Evolutionary conservation across 495 filamentous ascomycete species (phyloP).

Genomic region (Cercophora scortea): DNA sequence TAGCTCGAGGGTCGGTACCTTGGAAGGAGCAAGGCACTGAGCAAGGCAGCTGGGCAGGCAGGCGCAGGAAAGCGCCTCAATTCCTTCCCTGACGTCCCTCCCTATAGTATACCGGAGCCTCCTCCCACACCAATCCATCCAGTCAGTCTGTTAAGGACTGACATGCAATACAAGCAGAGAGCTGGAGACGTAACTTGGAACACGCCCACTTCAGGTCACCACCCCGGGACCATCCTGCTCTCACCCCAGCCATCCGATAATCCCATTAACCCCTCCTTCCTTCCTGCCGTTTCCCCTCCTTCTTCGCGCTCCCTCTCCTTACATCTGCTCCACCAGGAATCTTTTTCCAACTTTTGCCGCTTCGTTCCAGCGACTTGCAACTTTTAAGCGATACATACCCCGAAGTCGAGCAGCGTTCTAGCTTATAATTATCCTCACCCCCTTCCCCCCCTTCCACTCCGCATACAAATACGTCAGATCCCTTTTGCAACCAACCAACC

Average conservation of each 20-base stretch:
- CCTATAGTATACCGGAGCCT: background rate
- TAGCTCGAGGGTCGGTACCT: background rate
- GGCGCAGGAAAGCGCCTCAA: background rate
- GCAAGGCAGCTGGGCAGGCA: background rate
- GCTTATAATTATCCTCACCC: background rate
- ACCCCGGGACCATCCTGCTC: background rate
- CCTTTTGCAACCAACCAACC: no score
- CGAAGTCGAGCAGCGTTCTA: background rate
- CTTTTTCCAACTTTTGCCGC: background rate
- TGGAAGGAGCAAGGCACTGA: background rate
- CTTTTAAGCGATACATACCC: conserved; percentile 4
- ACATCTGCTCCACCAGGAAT: background rate
- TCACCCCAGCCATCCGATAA: background rate
- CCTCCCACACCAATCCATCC: background rate
- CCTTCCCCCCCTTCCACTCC: background rate
- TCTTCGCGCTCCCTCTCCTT: background rate
- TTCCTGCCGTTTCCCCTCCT: background rate
- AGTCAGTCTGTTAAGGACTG: no score
- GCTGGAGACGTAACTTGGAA: background rate
- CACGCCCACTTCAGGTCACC: no score
- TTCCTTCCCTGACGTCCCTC: no score
- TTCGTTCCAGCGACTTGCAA: background rate
- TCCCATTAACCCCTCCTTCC: conserved; percentile 1
- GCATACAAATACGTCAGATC: no score
- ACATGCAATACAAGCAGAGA: background rate